Base-by-base conservation (phyloP, 2,329 filamentous ascomycete genomes). In the Onygenales sp. region DNA sequence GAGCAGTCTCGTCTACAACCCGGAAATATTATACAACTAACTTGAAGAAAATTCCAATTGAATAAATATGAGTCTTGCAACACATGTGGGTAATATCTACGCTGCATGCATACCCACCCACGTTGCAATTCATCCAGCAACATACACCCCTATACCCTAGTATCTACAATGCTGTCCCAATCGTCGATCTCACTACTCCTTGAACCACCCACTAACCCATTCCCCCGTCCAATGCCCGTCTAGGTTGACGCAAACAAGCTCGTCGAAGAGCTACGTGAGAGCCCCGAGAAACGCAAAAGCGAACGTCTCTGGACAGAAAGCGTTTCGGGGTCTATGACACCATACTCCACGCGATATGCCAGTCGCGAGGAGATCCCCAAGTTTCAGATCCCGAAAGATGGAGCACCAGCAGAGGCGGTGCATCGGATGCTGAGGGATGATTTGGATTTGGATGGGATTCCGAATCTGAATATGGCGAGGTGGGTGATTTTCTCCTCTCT, bases 401-500 rank as follows among this genome's bases (percentile, higher is more conserved):
- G 67, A 8, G 63, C 65, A 7, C 61, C 64, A 43, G 78, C 79
- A 8, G 82, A 85, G 58, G 78, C 80, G 0, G 84, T 85, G 1
- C 81, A 85, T 60, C 81, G 85, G 59, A 75, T 88, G 66, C 72
- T 84, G 55, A 78, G 75, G 56, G 81, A 84, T 64, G 81, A 85
- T 60, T 66, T 83, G 38, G 80, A 85, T 64, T 72, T 86, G 2
- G 82, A 86, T 61, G 82, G 84, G 32, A 76, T 78, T 47, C 84
- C 85, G 0, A 85, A 84, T 59, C 70, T 87, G 58, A 88, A 88
- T 61, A 69, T 86, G 31, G 84, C 85, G 58, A 77, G 69, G 74
- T 76, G 10, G 9, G 45, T 38, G 1, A 17, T 38, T n/a, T 14
- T 17, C 17, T 17, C 17, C 17, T 17, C 17, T 17, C 17, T 17